A percentile compares a stretch with the other conserved stretches of the same genome.
Conservation (phyloP, 2,329 filamentous ascomycete species). For the Cercospora sp. region DNA sequence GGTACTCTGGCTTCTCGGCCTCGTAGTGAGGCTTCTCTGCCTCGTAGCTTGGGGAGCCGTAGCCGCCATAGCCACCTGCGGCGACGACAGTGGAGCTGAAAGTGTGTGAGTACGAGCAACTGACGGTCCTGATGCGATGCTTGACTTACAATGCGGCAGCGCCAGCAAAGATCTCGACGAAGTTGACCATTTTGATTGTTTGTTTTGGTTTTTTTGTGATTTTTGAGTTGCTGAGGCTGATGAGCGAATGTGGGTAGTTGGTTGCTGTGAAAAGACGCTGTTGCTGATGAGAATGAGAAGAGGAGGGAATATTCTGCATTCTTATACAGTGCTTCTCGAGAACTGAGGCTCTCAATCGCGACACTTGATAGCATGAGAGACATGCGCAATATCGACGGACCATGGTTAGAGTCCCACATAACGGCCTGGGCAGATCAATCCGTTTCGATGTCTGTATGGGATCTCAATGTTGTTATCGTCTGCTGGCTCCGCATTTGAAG, state of each 20-base stretch:
- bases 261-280: not conserved
- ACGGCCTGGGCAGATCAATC: not conserved
- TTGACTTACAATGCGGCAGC: constrained; percentile 5
- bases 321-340: not conserved
- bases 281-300: not conserved
- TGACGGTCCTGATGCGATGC: not conserved
- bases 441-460: not conserved
- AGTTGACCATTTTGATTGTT: constrained; percentile 8
- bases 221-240: not conserved
- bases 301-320: not conserved
- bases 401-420: not conserved
- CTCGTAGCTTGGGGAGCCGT: not conserved
- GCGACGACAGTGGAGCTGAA: constrained; percentile 5
- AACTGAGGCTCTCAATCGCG: not conserved
- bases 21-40: constrained; percentile 3
- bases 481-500: not conserved
- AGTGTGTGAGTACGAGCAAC: not conserved
- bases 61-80: not conserved
- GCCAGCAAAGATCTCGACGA: constrained; percentile 5
- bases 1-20: not conserved
- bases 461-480: not conserved
- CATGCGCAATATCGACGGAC: constrained; percentile 2
- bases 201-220: not conserved
- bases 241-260: constrained; percentile 7
- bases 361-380: constrained; percentile 3